Evolutionary conservation across 2,329 filamentous ascomycete genomes (phyloP).

Genomic region (Diplodia scrobiculata): DNA sequence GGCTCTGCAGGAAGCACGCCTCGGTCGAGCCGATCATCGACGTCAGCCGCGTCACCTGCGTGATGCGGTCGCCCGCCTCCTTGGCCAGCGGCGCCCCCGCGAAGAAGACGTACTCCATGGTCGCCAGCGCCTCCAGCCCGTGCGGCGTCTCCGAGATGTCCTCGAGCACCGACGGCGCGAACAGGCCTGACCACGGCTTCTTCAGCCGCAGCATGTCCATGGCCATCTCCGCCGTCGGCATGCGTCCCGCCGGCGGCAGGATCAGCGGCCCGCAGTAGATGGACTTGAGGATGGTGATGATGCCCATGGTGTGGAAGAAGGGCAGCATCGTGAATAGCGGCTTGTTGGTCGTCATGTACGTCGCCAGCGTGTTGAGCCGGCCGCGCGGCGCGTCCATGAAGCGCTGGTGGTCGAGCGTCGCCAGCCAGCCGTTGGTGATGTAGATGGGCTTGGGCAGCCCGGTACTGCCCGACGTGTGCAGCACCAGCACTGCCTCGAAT

Average conservation of each 20-base stretch:
- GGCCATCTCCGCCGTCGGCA: constrained; percentile 30
- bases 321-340: constrained; percentile 29
- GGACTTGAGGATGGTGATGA: constrained; percentile 30
- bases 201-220: constrained; percentile 31
- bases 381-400: constrained; percentile 31
- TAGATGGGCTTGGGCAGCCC: constrained; percentile 42
- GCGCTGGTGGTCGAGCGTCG: constrained; percentile 31
- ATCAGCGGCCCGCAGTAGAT: constrained; percentile 31
- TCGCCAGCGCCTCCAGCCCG: constrained; percentile 34
- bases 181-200: constrained; percentile 33
- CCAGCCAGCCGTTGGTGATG: constrained; percentile 32
- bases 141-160: constrained; percentile 35
- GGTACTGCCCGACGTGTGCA: constrained; percentile 44
- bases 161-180: constrained; percentile 36
- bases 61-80: constrained; percentile 33
- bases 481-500: constrained; percentile 35
- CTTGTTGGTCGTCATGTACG: constrained; percentile 22
- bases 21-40: constrained; percentile 36
- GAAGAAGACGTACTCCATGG: constrained; percentile 34
- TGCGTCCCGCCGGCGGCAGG: constrained; percentile 25
- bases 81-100: constrained; percentile 32
- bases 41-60: constrained; percentile 32
- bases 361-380: constrained; percentile 27
- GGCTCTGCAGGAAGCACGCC: constrained; percentile 34
- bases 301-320: constrained; percentile 32